phyloP scores from a whole-genome alignment of 495 filamentous ascomycete genomes.

The Talaromyces wortmannii region DNA sequence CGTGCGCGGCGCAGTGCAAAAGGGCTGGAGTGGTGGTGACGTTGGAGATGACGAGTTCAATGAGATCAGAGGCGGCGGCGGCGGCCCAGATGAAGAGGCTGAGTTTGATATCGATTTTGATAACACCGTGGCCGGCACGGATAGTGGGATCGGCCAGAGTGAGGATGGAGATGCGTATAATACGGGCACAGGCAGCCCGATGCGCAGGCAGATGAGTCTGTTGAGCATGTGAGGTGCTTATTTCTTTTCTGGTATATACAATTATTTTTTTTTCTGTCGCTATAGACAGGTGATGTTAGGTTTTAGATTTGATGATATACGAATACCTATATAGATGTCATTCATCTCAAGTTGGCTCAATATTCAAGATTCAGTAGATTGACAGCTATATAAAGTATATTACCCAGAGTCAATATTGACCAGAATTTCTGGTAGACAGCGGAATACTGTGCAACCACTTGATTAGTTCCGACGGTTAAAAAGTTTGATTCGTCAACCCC shows the following conservation, averaged over 20 bases:
- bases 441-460: not conserved
- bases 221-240: slow-evolving; percentile 29
- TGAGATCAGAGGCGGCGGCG: not conserved
- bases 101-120: slow-evolving; percentile 80
- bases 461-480: not conserved
- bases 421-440: too few species aligned
- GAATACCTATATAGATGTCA: too few species aligned
- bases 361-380: too few species aligned
- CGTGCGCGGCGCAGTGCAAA: slow-evolving; percentile 76
- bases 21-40: slow-evolving; percentile 55
- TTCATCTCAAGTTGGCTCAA: too few species aligned
- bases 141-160: slow-evolving; percentile 43
- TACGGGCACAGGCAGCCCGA: slow-evolving; percentile 51
- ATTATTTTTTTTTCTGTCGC: too few species aligned
- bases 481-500: not conserved
- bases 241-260: not conserved
- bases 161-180: slow-evolving; percentile 59
- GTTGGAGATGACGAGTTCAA: slow-evolving; percentile 19
- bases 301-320: too few species aligned
- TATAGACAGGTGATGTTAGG: too few species aligned
- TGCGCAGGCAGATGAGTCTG: slow-evolving; percentile 63
- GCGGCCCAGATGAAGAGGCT: slow-evolving; percentile 40
- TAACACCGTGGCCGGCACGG: slow-evolving; percentile 43
- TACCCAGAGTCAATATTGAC: too few species aligned
- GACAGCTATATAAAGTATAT: too few species aligned